Percentiles rank a stretch among this genome's conserved stretches.
These are phyloP conservation scores for Fusarium sp. DNA, from an alignment of 2,329 filamentous ascomycete genomes.

Conservation along the genomic window DNA sequence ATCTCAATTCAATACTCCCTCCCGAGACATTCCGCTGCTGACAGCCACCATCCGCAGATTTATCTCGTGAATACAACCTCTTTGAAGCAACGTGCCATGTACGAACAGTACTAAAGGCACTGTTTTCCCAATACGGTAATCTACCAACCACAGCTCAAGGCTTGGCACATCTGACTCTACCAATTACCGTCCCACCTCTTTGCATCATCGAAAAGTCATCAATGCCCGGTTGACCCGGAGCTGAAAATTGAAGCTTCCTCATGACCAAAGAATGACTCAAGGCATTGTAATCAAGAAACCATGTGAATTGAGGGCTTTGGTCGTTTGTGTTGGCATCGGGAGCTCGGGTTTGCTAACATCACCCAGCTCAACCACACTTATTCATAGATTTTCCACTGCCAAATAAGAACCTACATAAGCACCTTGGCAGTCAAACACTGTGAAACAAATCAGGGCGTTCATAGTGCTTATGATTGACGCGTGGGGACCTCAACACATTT, in stretches of 20 bases:
- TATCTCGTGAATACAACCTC: neutral
- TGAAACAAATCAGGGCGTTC: neutral
- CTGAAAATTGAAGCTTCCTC: neutral
- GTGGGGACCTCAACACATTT: neutral
- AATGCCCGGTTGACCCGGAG: neutral
- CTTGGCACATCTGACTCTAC: neutral
- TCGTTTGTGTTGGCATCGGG: neutral
- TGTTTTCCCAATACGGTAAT: conserved; percentile 13
- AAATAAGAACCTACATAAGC: neutral
- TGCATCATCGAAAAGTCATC: conserved; percentile 2
- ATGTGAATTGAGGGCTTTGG: neutral
- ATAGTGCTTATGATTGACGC: neutral
- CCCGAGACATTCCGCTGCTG: neutral
- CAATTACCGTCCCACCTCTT: neutral
- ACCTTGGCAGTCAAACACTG: neutral
- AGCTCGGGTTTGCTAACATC: neutral
- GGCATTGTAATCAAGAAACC: neutral
- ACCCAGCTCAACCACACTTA: neutral
- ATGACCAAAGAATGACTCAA: conserved; percentile 4
- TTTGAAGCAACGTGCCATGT: neutral
- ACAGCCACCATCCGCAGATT: neutral
- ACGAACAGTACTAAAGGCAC: neutral
- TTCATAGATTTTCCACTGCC: neutral
- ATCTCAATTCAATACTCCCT: too few relatives aligned
- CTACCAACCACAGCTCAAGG: neutral